Conservation (phyloP, 2,329 filamentous ascomycete species). For the Cytospora paraplurivora region DNA sequence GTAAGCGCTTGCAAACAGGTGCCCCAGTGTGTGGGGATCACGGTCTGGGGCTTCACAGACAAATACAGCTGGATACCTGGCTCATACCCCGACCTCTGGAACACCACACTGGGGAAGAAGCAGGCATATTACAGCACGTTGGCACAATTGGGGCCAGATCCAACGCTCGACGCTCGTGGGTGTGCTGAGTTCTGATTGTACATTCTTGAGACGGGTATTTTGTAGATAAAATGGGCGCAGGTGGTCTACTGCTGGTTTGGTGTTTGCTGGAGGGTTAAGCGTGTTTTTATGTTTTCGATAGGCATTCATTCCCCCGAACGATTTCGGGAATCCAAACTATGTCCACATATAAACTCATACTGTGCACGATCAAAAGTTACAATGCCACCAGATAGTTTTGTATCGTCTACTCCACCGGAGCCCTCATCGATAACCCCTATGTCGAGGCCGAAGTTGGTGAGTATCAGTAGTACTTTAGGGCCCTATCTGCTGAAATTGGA, state of each 20-base stretch:
- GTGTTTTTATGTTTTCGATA: background rate
- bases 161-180: conserved; percentile 1
- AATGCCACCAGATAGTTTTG: no score
- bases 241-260: background rate
- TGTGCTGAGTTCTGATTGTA: background rate
- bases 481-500: no score
- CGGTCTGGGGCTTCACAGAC: conserved; percentile 36
- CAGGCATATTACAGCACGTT: conserved; percentile 28
- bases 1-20: conserved; percentile 35
- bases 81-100: conserved; percentile 32
- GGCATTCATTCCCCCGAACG: background rate
- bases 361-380: background rate
- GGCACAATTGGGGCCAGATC: conserved; percentile 7
- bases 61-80: conserved; percentile 34
- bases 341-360: background rate
- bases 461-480: no score
- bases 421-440: no score
- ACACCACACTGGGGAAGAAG: conserved; percentile 32
- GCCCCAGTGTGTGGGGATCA: conserved; percentile 35
- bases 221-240: background rate
- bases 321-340: no score
- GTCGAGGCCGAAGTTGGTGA: no score
- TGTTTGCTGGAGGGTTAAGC: background rate
- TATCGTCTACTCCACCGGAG: no score
- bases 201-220: background rate